A percentile compares a stretch with the other conserved stretches of the same genome.
Conservation (phyloP, 23 red algal genomes). For the Cyanidioschyzon merolae region DNA sequence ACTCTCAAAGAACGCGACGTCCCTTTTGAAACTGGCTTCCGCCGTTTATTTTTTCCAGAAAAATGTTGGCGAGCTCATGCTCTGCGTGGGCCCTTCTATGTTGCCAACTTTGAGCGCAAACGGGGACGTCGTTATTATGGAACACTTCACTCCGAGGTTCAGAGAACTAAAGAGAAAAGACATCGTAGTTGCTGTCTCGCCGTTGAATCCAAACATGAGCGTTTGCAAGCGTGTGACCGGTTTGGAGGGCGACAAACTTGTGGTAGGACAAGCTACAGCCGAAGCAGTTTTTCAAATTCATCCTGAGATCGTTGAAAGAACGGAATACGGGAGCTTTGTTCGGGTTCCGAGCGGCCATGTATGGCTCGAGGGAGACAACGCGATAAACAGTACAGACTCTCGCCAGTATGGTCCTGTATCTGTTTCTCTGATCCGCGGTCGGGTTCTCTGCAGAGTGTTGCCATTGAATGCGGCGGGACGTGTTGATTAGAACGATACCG, state of each 20-base stretch:
- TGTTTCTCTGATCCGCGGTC: background rate
- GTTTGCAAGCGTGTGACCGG: slow-evolving; percentile 21
- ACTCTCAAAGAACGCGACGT: background rate
- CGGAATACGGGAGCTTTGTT: background rate
- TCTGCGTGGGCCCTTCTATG: slow-evolving; percentile 30
- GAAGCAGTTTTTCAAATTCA: background rate
- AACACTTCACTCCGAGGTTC: slow-evolving; percentile 11
- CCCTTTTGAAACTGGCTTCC: background rate
- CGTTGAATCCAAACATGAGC: background rate
- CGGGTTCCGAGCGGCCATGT: background rate
- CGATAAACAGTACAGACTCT: slow-evolving; percentile 4
- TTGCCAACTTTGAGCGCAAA: slow-evolving; percentile 7
- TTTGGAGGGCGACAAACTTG: slow-evolving; percentile 19
- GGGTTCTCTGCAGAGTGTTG: background rate
- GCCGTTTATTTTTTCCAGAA: background rate
- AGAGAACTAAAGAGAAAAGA: background rate
- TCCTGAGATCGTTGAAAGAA: background rate
- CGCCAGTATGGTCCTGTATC: slow-evolving; percentile 8
- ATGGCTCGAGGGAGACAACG: slow-evolving; percentile 13
- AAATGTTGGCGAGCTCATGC: background rate
- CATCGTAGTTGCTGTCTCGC: slow-evolving; percentile 17
- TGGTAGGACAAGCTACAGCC: background rate
- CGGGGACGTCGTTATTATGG: slow-evolving; percentile 22
- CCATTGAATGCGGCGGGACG: background rate
- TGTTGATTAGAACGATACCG: too few relatives aligned